Evolutionary conservation across 805 yeast species (phyloP).

Genomic region (Saccharomycopsis fodiens): DNA sequence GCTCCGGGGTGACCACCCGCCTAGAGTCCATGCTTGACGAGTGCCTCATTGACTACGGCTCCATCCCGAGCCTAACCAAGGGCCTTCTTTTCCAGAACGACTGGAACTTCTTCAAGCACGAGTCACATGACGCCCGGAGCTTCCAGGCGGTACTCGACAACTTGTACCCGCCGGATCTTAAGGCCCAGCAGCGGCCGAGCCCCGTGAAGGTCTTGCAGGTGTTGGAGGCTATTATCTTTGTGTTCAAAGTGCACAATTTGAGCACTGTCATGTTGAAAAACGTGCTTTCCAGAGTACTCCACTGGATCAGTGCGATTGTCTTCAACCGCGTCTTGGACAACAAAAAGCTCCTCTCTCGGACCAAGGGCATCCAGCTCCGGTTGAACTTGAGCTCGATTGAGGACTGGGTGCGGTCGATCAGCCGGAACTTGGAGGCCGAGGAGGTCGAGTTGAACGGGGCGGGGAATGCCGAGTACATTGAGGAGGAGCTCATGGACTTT

Average conservation of each 20-base stretch:
- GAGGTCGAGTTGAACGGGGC: conserved; percentile 16
- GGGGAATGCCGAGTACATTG: background rate
- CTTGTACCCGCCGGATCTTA: conserved; percentile 78
- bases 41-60: conserved; percentile 66
- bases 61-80: conserved; percentile 74
- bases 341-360: conserved; percentile 61
- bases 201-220: conserved; percentile 82
- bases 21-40: conserved; percentile 51
- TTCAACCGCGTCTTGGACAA: conserved; percentile 59
- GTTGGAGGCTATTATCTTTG: conserved; percentile 81
- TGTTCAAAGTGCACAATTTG: conserved; percentile 72
- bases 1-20: conserved; percentile 58
- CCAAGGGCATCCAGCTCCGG: conserved; percentile 83
- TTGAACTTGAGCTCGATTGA: conserved; percentile 80
- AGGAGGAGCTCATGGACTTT: conserved; percentile 4
- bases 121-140: conserved; percentile 34
- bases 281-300: conserved; percentile 62
- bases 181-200: conserved; percentile 78
- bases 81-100: conserved; percentile 58
- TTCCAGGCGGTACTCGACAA: conserved; percentile 64
- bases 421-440: conserved; percentile 20
- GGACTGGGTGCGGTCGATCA: conserved; percentile 72
- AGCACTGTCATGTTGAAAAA: conserved; percentile 75
- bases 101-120: conserved; percentile 48
- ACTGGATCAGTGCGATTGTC: conserved; percentile 64